Conservation (phyloP, 2,329 filamentous ascomycete species). For the Apiospora phragmitis region DNA sequence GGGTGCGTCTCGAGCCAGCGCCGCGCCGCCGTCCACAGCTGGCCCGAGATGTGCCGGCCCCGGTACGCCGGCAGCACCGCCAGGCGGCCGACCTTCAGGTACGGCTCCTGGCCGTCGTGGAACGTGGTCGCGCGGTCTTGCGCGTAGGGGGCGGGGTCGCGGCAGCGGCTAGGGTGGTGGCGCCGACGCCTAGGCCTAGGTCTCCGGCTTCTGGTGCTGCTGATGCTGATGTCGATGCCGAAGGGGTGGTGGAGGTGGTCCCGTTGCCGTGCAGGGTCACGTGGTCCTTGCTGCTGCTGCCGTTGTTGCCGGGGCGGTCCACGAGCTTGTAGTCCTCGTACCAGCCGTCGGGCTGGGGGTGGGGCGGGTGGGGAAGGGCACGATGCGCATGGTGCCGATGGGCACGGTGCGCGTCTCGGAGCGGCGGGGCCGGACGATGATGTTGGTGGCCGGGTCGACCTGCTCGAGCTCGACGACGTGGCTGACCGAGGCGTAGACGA, state of each 20-base stretch:
- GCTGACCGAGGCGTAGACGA: conserved; percentile 72
- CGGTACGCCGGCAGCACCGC: conserved; percentile 69
- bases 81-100: conserved; percentile 79
- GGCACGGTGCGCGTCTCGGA: conserved; percentile 51
- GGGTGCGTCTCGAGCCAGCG: conserved; percentile 67
- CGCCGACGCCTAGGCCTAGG: conserved; percentile 17
- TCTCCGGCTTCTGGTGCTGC: conserved; percentile 18
- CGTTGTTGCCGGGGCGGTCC: conserved; percentile 41
- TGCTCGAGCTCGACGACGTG: conserved; percentile 43
- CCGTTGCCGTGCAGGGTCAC: conserved; percentile 57
- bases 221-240: conserved; percentile 12
- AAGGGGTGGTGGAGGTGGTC: background rate
- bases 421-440: conserved; percentile 41
- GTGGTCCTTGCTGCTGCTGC: conserved; percentile 67
- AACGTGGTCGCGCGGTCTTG: conserved; percentile 48
- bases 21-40: conserved; percentile 67
- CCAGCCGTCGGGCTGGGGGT: conserved; percentile 53
- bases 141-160: conserved; percentile 20
- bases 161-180: conserved; percentile 21
- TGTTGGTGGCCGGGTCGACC: conserved; percentile 42
- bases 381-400: conserved; percentile 75
- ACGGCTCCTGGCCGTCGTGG: conserved; percentile 68
- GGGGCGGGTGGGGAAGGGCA: conserved; percentile 74
- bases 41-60: conserved; percentile 61
- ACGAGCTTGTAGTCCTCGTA: conserved; percentile 48